A percentile compares a stretch with the other conserved stretches of the same genome.
Evolutionary conservation across 768 basidiomycete genomes (phyloP).

Genomic region (Termitomyces sp.): DNA sequence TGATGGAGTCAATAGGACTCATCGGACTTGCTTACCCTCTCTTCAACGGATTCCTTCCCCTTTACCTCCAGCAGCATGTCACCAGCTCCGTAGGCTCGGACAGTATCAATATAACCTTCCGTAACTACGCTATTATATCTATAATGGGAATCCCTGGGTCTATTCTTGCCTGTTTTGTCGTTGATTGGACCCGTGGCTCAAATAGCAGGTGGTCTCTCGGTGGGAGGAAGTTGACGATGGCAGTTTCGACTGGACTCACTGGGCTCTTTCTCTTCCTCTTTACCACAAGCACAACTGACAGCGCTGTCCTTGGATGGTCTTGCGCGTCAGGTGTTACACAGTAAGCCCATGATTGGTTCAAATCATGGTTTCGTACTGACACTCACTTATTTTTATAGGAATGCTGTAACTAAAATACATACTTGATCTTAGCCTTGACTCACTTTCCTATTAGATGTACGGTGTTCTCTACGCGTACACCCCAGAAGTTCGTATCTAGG

Average conservation of each 20-base stretch:
- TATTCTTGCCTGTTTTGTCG: slow-evolving; percentile 36
- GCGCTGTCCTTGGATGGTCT: slow-evolving; percentile 38
- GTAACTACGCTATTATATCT: slow-evolving; percentile 45
- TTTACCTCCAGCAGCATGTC: slow-evolving; percentile 35
- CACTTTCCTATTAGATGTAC: slow-evolving; percentile 15
- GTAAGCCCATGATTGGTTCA: slow-evolving; percentile 15
- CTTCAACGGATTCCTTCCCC: slow-evolving; percentile 45
- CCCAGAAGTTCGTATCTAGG: slow-evolving; percentile 34
- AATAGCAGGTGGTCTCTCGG: slow-evolving; percentile 28
- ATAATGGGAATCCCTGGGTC: slow-evolving; percentile 42
- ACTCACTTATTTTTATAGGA: not conserved
- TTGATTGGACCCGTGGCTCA: slow-evolving; percentile 33
- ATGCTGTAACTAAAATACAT: not conserved
- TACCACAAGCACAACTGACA: slow-evolving; percentile 37
- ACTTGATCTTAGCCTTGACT: not conserved
- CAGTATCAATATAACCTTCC: slow-evolving; percentile 28
- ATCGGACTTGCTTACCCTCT: slow-evolving; percentile 52
- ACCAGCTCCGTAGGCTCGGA: slow-evolving; percentile 11
- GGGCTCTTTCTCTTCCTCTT: slow-evolving; percentile 46
- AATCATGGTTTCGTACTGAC: not conserved
- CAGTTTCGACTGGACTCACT: slow-evolving; percentile 36
- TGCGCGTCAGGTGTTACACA: slow-evolving; percentile 35
- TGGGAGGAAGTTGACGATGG: slow-evolving; percentile 43
- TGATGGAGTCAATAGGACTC: slow-evolving; percentile 19
- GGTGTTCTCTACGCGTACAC: slow-evolving; percentile 41